Percentiles rank a stretch among this genome's conserved stretches.
Conservation (phyloP, 768 basidiomycete species). For the Trametes cubensis region DNA sequence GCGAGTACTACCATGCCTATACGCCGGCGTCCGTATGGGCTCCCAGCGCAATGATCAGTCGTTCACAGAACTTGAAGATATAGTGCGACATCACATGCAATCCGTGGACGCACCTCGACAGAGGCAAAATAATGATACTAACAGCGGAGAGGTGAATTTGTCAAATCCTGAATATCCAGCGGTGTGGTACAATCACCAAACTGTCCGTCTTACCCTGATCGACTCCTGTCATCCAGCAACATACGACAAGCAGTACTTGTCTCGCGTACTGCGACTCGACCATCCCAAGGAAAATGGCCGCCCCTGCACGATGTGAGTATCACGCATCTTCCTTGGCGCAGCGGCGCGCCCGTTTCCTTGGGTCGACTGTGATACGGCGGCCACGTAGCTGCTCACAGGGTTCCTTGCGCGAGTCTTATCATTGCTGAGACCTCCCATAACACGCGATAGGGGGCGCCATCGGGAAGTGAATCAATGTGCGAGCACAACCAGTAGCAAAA, state of each 20-base stretch:
- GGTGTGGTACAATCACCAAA: too few relatives aligned
- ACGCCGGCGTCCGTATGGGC: neutral
- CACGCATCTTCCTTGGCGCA: neutral
- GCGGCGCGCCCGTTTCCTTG: neutral
- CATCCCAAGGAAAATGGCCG: neutral
- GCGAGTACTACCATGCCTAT: slow-evolving; percentile 9
- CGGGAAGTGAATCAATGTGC: slow-evolving; percentile 2
- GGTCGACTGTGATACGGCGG: neutral
- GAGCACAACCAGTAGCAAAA: slow-evolving; percentile 3
- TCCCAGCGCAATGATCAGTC: neutral
- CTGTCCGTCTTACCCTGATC: too few relatives aligned
- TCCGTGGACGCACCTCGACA: too few relatives aligned
- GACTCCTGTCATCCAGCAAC: too few relatives aligned
- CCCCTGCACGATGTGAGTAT: slow-evolving; percentile 4
- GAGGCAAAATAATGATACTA: too few relatives aligned
- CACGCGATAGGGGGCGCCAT: slow-evolving; percentile 3
- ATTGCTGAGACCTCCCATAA: slow-evolving; percentile 3
- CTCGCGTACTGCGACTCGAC: neutral
- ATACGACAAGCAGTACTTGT: too few relatives aligned
- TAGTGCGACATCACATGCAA: too few relatives aligned
- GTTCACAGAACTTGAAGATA: too few relatives aligned
- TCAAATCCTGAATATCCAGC: too few relatives aligned
- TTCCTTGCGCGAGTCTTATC: slow-evolving; percentile 4
- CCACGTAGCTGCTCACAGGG: neutral
- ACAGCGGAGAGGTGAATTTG: too few relatives aligned